Evolutionary conservation across 1,284 basidiomycete genomes (phyloP).

Genomic region (Moniliophthora roreri): DNA sequence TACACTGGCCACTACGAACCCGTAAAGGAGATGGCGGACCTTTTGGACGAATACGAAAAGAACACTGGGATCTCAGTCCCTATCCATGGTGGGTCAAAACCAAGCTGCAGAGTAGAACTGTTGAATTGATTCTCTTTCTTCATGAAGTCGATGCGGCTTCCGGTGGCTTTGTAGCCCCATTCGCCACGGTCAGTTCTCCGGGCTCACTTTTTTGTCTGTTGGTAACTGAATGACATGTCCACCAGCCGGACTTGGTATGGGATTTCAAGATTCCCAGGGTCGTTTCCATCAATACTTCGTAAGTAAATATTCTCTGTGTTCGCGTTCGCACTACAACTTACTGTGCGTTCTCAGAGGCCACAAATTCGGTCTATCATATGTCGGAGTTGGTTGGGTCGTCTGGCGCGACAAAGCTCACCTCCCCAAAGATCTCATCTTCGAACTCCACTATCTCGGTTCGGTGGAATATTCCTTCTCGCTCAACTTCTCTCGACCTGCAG

Average conservation of each 20-base stretch:
- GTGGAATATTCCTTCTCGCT: constrained; percentile 81
- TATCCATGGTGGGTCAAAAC: constrained; percentile 71
- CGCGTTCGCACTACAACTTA: constrained; percentile 5
- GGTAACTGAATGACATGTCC: constrained; percentile 18
- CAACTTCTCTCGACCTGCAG: constrained; percentile 92
- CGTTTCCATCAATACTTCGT: constrained; percentile 84
- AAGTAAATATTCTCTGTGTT: constrained; percentile 14
- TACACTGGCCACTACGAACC: constrained; percentile 95
- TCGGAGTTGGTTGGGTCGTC: constrained; percentile 88
- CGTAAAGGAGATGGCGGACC: constrained; percentile 83
- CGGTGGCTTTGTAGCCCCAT: constrained; percentile 86
- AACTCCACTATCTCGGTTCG: constrained; percentile 80
- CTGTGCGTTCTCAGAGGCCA: constrained; percentile 51
- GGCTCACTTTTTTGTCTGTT: too few species aligned
- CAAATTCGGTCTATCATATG: constrained; percentile 87
- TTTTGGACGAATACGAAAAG: constrained; percentile 86
- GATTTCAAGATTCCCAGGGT: constrained; percentile 88
- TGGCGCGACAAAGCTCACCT: constrained; percentile 78
- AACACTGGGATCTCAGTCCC: constrained; percentile 79
- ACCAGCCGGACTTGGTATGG: constrained; percentile 76
- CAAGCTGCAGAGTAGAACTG: constrained; percentile 22
- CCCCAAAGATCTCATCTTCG: constrained; percentile 90
- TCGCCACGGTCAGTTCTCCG: constrained; percentile 48
- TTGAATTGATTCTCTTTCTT: constrained; percentile 11
- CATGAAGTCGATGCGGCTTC: constrained; percentile 71